Base-by-base conservation (phyloP, 257 asterid genomes). In the Lavandula angustifolia region DNA sequence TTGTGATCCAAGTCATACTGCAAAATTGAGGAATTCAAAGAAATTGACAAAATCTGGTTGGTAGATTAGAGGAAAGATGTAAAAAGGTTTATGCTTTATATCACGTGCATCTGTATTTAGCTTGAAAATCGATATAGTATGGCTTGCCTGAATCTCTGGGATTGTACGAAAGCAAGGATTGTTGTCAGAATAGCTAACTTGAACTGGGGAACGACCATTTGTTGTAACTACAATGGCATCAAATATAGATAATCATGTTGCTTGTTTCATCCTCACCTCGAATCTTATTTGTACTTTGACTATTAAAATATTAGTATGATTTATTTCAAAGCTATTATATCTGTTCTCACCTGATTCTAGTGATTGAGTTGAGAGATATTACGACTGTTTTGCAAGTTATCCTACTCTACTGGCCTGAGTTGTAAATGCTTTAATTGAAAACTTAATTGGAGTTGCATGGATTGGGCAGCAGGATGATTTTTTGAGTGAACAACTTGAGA, bases 401-500 rank as follows among this genome's bases (percentile, higher is more conserved):
- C n/a, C n/a, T n/a, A n/a, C n/a, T n/a, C n/a, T n/a, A n/a, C n/a
- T n/a, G n/a, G n/a, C n/a, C n/a, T n/a, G n/a, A n/a, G n/a, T n/a
- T n/a, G n/a, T n/a, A n/a, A n/a, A n/a, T n/a, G n/a, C n/a, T n/a
- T n/a, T n/a, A n/a, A n/a, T n/a, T n/a, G n/a, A n/a, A n/a, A n/a
- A n/a, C n/a, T n/a, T n/a, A n/a, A n/a, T n/a, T 60, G 32, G 68
- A 34, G 17, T 32, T 68, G 54, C 46, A 63, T 55, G 17, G 2
- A 49, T 44, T 6, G 40, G 27, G 6, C 38, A 34, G 60, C 53
- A 32, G 37, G 65, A 8, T 59, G 53, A 56, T 43, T 44, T 13
- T 6, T 16, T 12, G n/a, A 38, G 40, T 48, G 51, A 53, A 61
- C 43, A 47, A 63, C 63, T 74, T 74, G 55, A 61, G 66, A 42